Evolutionary conservation across 441 rosid genomes (phyloP), one percentile per base, ranked within the genome.

Genomic region (Erodium texanum): DNA sequence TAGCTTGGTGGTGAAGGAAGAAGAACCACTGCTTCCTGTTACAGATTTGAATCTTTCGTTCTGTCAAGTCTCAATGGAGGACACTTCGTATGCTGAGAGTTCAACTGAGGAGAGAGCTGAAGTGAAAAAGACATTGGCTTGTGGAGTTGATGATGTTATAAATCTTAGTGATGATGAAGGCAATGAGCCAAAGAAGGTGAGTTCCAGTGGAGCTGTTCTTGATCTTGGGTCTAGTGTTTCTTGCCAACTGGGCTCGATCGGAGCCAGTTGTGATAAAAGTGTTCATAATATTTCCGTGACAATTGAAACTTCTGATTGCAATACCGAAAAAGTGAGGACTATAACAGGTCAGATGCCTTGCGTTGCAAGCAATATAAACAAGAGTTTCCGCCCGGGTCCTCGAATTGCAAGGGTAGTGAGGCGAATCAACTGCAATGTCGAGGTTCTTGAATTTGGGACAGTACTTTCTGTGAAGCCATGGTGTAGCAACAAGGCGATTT

Each of bases 361-460:
- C 77, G 78, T 87, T 20, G 96, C 86, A 65, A 89, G 77, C 78
- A 94, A 85, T 82, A 71, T 86, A 74, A 97, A 92, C 69, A 84
- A 84, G 72, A 69, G 77, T 80, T 75, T 79, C 74, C 87, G 97
- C 76, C 98, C 87, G 81, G 99, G 99, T 74, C 99, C 99, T 36
- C 97, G 98, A 36, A 90, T 95, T 77, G 99, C 99, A 14, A 95
- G 92, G 92, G 90, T 92, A 12, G 98, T 92, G 74, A 81, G 99
- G 73, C 87, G 99, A 77, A 92, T 95, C 82, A 95, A 84, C 73
- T 92, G 99, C 85, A 90, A 80, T 77, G 98, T 90, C 69, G 97
- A 89, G 83, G 88, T 92, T 74, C 73, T 90, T 78, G 87, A 82
- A 65, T 83, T 76, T 70, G 99, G 98, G 52, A 84, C 73, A 71